Evolutionary conservation across 1,139 yeast genomes (phyloP), one percentile per base, ranked within the genome.

Genomic region (Protomyces gravidus): DNA sequence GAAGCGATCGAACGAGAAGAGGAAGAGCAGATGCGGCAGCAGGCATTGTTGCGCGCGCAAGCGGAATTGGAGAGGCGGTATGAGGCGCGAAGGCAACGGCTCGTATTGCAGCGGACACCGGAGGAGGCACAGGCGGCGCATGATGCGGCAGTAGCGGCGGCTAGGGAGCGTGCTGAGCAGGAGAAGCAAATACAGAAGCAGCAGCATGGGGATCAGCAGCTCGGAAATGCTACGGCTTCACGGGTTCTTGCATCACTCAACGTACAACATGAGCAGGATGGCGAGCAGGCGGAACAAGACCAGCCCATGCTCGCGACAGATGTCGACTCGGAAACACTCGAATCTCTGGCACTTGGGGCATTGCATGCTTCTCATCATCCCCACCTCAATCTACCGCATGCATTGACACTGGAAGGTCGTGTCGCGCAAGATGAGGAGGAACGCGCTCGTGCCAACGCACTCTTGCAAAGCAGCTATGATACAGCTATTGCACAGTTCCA

Each of bases 61-160:
- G 23, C 15, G 9, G 42, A 36, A 17, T 15, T 36, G 19, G 42
- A 36, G 21, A 19, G 42, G 11, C 19, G 42, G 42, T 36, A 36
- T 36, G 21, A 36, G 19, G 42, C 42, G 17, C 17, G 42, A n/a
- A 15, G 21, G 11, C 11, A 6, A 15, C 17, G 42, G 6, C 21
- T 36, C 21, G 42, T 23, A 15, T 15, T 17, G 42, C 42, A 36
- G 9, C 42, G 42, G 19, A 36, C 42, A 13, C 42, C 42, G 17
- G 42, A 36, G 17, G 23, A 36, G 19, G 42, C 42, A 36, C 42
- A 36, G 19, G 42, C 42, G 17, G 42, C 42, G 23, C 42, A 36
- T 36, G 42, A 36, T 36, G 42, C 42, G n/a, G 42, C 42, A 9
- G 42, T 36, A 15, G 42, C 19, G 21, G 42, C 42, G 17, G 42